Evolutionary conservation across 108 stramenopile species (phyloP).

Genomic region (Nitzschia sp.): DNA sequence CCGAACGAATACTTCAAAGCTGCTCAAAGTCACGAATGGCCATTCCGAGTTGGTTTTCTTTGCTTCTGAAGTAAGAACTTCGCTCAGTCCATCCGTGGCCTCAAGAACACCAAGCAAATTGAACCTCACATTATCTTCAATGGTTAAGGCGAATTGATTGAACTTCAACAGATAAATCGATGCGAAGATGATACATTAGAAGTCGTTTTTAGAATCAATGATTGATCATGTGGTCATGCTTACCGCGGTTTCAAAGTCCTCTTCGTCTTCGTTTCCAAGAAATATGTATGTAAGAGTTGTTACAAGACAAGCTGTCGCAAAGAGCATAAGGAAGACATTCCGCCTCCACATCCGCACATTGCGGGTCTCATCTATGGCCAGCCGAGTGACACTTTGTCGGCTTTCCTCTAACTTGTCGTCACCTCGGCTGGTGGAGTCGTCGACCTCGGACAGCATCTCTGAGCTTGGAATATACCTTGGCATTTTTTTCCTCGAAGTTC

Average conservation of each 20-base stretch:
- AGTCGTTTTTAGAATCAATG: too few relatives aligned
- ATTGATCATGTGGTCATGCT: too few relatives aligned
- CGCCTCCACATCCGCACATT: constrained; percentile 9
- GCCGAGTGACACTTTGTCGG: constrained; percentile 3
- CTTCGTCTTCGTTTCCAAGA: constrained; percentile 1
- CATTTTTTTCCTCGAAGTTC: too few relatives aligned
- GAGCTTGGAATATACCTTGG: too few relatives aligned
- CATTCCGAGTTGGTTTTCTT: not conserved
- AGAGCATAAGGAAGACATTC: constrained; percentile 1
- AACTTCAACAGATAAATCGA: not conserved
- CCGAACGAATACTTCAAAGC: not conserved
- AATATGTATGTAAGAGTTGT: constrained; percentile 1
- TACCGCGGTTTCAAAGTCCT: constrained; percentile 1
- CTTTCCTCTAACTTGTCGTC: not conserved
- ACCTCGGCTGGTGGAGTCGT: not conserved
- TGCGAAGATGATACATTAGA: not conserved
- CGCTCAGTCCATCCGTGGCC: not conserved
- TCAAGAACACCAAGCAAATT: not conserved
- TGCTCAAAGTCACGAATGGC: constrained; percentile 2
- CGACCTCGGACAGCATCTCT: too few relatives aligned
- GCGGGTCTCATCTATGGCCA: not conserved
- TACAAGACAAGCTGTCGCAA: not conserved
- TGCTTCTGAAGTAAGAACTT: constrained; percentile 1
- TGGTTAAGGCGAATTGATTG: constrained; percentile 1
- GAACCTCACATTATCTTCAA: not conserved